A percentile compares a stretch with the other conserved stretches of the same genome.
Conservation (phyloP, 2,329 filamentous ascomycete species). For the Penicillium sp. region DNA sequence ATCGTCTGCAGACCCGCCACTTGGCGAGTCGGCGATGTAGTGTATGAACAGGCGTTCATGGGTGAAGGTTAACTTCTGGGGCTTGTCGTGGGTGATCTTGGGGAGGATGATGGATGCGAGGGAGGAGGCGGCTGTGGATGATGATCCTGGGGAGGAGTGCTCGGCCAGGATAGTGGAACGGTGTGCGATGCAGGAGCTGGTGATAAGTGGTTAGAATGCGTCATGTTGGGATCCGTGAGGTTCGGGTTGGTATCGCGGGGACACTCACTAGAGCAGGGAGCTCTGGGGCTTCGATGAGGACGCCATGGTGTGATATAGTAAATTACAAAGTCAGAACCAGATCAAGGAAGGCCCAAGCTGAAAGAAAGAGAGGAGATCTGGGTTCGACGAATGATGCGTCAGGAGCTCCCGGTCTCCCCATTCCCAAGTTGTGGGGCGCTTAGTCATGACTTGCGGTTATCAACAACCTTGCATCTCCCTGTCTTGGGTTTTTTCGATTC, state of each 20-base stretch:
- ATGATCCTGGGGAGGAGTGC: conserved; percentile 82
- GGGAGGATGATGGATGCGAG: conserved; percentile 93
- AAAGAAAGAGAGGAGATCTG: neutral
- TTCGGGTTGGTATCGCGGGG: neutral
- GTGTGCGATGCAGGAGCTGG: conserved; percentile 88
- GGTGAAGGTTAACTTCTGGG: conserved; percentile 91
- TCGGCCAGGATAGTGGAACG: conserved; percentile 90
- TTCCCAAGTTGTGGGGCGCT: neutral
- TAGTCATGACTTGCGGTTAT: neutral
- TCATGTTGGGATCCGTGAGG: neutral
- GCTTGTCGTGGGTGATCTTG: conserved; percentile 77
- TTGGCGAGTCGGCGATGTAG: conserved; percentile 84
- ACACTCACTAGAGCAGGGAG: conserved; percentile 70
- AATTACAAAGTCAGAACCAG: neutral
- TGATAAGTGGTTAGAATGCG: conserved; percentile 6
- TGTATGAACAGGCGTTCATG: conserved; percentile 92
- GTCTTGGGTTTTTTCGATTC: too few species aligned
- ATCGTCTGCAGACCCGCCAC: conserved; percentile 51
- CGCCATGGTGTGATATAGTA: conserved; percentile 55
- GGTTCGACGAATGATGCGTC: neutral
- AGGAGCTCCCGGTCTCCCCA: neutral
- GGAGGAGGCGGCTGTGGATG: conserved; percentile 79
- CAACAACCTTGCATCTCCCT: too few species aligned
- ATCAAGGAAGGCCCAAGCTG: neutral
- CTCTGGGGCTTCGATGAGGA: conserved; percentile 67